phyloP scores from a whole-genome alignment of 2,329 filamentous ascomycete species.

The Cytospora piceicola region DNA sequence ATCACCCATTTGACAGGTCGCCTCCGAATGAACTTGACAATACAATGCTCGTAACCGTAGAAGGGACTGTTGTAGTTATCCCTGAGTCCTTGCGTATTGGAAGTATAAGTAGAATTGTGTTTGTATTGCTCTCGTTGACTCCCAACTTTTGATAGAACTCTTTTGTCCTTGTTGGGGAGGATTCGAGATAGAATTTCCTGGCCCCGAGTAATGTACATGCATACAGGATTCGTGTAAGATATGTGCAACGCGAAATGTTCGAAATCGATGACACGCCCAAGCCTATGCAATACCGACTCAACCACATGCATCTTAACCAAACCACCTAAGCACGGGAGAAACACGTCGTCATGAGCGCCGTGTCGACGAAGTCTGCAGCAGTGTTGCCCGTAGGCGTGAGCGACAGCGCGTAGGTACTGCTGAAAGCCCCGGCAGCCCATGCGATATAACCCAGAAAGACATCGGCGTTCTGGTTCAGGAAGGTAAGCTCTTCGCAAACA shows the following conservation, averaged over 20 bases:
- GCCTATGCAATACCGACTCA: background rate
- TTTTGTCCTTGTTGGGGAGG: no score
- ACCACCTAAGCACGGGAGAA: constrained; percentile 3
- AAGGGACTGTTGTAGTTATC: no score
- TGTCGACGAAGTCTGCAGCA: constrained; percentile 41
- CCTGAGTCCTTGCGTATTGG: no score
- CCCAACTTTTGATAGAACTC: no score
- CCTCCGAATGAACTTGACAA: no score
- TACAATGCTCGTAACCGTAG: no score
- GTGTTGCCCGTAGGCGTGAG: constrained; percentile 38
- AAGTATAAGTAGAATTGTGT: no score
- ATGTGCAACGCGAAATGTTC: background rate
- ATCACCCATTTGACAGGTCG: no score
- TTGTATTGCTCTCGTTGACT: no score
- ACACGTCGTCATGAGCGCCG: constrained; percentile 48
- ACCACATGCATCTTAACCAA: background rate
- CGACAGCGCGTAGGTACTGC: constrained; percentile 36
- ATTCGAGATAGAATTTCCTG: no score
- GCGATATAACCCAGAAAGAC: constrained; percentile 38
- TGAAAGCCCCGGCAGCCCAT: constrained; percentile 39
- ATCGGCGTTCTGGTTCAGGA: constrained; percentile 40
- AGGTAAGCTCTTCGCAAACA: constrained; percentile 39
- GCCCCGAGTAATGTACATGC: no score
- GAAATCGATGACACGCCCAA: background rate
- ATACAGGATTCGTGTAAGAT: background rate